Evolutionary conservation across 129 eudicot species (phyloP), one percentile per base, ranked within the genome.

Genomic region (Helichrysum umbraculigerum): DNA sequence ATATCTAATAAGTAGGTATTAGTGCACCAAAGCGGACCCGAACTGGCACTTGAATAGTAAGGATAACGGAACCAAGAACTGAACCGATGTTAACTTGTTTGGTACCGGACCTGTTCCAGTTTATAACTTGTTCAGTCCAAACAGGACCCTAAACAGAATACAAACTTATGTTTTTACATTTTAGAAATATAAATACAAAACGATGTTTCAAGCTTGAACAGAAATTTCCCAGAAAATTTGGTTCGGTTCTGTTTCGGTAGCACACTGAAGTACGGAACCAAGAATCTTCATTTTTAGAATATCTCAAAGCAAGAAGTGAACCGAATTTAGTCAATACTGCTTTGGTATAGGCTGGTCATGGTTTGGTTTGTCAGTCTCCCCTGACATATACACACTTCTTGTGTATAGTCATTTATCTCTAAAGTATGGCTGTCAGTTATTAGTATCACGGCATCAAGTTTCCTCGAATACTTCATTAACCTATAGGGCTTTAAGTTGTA

Each of bases 361-460:
- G 29, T 57, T 50, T 12, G 7, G 20, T 42, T 7, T 41, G 17
- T 39, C 21, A 7, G 20, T 6, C 35, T 12, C 20, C 20, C 14
- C 73, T 37, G 34, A 68, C 47, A 30, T 68, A 47, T 68, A 6
- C 30, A 9, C 33, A 11, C 37, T 34, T 47, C 54, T 19, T 20
- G 41, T 54, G 17, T 30, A n/a, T 70, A 58, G 72, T 76, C 50
- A 14, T 58, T 58, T 58, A 58, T 37, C 50, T 68, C 28, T 22
- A 28, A 59, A 16, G 81, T 70, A 39, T 70, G 37, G 71, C 61
- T 30, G 75, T 19, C 68, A 21, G 72, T 41, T 70, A 70, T 44
- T 70, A 58, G 56, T 70, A 16, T 78, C 33, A 54, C 39, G 52
- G 25, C 54, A 58, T 33, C 6, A 66, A 67, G 74, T 57, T 57